Evolutionary conservation across 148 eudicot genomes (phyloP), one percentile per base, ranked within the genome.

Genomic region (Spergularia bocconei): DNA sequence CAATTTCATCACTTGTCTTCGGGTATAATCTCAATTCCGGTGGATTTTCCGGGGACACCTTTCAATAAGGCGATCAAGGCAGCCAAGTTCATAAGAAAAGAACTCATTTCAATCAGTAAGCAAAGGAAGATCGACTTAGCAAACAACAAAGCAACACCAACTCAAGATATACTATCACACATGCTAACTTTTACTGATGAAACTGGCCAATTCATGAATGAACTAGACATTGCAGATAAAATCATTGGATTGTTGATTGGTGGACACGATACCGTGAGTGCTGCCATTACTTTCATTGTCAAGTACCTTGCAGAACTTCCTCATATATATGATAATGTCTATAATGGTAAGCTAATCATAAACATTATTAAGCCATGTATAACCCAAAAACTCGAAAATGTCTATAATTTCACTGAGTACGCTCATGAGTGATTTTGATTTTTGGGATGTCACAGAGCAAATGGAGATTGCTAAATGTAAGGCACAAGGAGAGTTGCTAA

Each of bases 251-350:
- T 85, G 53, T 63, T 85, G 54, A 67, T 85, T 55, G 87, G 81
- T 56, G 83, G 85, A 0, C 85, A 85, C 77, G 87, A 85, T 69
- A 85, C 87, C 44, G 79, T 85, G 16, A 82, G 83, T 71, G 77
- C 63, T 70, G 69, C 79, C 55, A 82, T 82, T 39, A 77, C 85
- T 23, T 79, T 70, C 63, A 71, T 85, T 63, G 60, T 85, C 71
- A 82, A 79, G 41, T 82, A 76, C 19, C 83, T 85, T 15, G 87
- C 83, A 17, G 82, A 79, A 41, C 77, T 76, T 77, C 83, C 83
- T 56, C 67, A 82, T 16, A 41, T 82, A 21, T 82, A 82, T 47
- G 63, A 82, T 7, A 58, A 48, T 11, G 83, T 85, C 52, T 77
- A 72, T 51, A 65, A 51, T 21, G 87, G 86, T 83, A 77, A 5